Percentiles rank a stretch among this genome's conserved stretches.
Evolutionary conservation across 2,329 filamentous ascomycete genomes (phyloP).

Genomic region (Colletotrichum costaricense): DNA sequence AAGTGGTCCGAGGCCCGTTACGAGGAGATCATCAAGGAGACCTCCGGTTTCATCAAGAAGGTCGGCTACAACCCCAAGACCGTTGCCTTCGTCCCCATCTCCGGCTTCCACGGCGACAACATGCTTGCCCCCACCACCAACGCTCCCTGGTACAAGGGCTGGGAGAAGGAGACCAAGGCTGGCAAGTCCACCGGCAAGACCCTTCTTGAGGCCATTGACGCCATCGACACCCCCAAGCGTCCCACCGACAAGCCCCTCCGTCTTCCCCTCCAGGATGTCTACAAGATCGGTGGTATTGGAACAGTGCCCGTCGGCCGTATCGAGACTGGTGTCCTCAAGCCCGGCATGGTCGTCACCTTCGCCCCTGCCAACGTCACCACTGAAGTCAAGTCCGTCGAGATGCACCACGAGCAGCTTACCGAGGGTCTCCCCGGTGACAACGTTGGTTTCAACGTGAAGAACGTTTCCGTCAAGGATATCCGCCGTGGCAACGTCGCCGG

Average conservation of each 20-base stretch:
- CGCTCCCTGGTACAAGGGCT: constrained; percentile 99
- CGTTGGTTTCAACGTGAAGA: constrained; percentile 99
- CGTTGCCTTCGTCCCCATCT: constrained; percentile 99
- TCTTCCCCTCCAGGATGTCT: constrained; percentile 99
- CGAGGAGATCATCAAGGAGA: constrained; percentile 99
- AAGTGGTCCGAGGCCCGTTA: constrained; percentile 97
- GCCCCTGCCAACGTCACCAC: constrained; percentile 99
- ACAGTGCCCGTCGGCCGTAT: constrained; percentile 99
- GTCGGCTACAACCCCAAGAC: constrained; percentile 99
- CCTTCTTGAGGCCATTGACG: constrained; percentile 98
- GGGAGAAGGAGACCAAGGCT: constrained; percentile 97
- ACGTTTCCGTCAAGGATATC: constrained; percentile 99
- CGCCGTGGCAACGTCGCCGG: constrained; percentile 99
- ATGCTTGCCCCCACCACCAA: constrained; percentile 92
- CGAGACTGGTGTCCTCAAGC: constrained; percentile 97
- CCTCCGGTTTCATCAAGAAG: constrained; percentile 99
- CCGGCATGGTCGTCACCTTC: constrained; percentile 96
- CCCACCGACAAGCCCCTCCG: constrained; percentile 99
- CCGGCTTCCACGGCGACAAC: constrained; percentile 99
- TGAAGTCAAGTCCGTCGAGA: constrained; percentile 99
- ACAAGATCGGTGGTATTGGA: constrained; percentile 99
- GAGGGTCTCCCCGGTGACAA: constrained; percentile 99
- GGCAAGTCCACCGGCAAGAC: constrained; percentile 93
- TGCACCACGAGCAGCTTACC: constrained; percentile 99
- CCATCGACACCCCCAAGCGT: constrained; percentile 92